Evolutionary conservation across 306 rosid species (phyloP).

Genomic region (Delonix regia): DNA sequence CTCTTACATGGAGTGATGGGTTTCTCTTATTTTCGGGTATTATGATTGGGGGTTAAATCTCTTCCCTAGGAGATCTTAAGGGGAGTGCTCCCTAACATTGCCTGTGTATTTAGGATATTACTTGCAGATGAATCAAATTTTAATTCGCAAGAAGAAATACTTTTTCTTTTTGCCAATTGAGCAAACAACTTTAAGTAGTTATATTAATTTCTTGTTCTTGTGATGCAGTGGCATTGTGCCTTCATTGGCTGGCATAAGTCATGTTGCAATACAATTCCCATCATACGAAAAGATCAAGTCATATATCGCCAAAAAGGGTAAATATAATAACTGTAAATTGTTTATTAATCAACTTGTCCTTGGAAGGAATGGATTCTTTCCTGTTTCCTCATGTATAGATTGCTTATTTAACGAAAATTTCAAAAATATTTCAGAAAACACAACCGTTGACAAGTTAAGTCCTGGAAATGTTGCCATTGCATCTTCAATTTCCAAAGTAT

Average conservation of each 20-base stretch:
- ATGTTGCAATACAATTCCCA: slow-evolving; percentile 95
- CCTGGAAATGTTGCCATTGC: slow-evolving; percentile 76
- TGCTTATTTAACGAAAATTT: slow-evolving; percentile 32
- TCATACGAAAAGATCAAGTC: slow-evolving; percentile 81
- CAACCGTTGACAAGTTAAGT: slow-evolving; percentile 73
- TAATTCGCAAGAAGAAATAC: background rate
- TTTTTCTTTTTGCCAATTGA: background rate
- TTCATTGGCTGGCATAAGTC: slow-evolving; percentile 94
- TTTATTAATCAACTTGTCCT: slow-evolving; percentile 26
- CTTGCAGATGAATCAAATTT: background rate
- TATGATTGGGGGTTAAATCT: background rate
- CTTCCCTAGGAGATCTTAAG: background rate
- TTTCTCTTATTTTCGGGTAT: background rate
- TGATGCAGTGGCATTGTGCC: slow-evolving; percentile 87
- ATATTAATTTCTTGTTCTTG: slow-evolving; percentile 32
- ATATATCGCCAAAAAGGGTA: slow-evolving; percentile 76
- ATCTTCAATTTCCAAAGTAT: slow-evolving; percentile 77
- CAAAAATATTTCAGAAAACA: slow-evolving; percentile 63
- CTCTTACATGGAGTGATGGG: background rate
- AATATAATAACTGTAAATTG: slow-evolving; percentile 1
- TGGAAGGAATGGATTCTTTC: background rate
- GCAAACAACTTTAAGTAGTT: background rate
- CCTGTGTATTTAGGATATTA: background rate
- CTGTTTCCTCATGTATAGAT: background rate
- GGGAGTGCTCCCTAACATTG: background rate